Evolutionary conservation across 495 filamentous ascomycete species (phyloP).

Genomic region (Daldinia childiae): DNA sequence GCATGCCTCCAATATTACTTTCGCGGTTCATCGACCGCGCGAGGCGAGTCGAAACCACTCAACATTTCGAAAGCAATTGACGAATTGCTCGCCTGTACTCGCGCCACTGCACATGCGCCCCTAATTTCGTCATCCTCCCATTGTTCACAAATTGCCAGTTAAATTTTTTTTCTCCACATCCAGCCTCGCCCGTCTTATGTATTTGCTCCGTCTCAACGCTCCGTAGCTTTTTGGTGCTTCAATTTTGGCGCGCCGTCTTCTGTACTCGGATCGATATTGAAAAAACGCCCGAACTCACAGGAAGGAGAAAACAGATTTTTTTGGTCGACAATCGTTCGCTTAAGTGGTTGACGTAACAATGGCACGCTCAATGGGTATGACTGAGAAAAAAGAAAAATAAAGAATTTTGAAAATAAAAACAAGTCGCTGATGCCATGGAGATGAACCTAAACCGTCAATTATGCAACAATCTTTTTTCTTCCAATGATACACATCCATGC

Average conservation of each 20-base stretch:
- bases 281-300: conserved; percentile 45
- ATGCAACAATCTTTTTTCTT: conserved; percentile 53
- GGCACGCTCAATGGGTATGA: conserved; percentile 49
- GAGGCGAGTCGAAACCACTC: conserved; percentile 19
- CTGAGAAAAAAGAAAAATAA: conserved; percentile 35
- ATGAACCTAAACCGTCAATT: conserved; percentile 51
- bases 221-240: conserved; percentile 25
- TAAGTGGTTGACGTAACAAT: conserved; percentile 41
- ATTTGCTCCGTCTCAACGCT: conserved; percentile 18
- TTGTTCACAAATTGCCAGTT: conserved; percentile 43
- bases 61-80: conserved; percentile 30
- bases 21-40: conserved; percentile 26
- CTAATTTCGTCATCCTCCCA: conserved; percentile 28
- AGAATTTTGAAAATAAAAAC: conserved; percentile 38
- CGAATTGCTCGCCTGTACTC: conserved; percentile 20
- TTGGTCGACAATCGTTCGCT: conserved; percentile 46
- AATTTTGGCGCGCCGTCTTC: conserved; percentile 34
- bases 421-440: conserved; percentile 51
- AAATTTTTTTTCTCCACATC: conserved; percentile 32
- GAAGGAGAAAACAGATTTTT: conserved; percentile 47
- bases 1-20: conserved; percentile 33
- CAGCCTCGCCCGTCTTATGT: conserved; percentile 36
- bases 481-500: conserved; percentile 47
- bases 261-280: conserved; percentile 36
- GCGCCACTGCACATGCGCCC: conserved; percentile 17